phyloP scores from a whole-genome alignment of 345 rosid species.

The Brassica carinata region DNA sequence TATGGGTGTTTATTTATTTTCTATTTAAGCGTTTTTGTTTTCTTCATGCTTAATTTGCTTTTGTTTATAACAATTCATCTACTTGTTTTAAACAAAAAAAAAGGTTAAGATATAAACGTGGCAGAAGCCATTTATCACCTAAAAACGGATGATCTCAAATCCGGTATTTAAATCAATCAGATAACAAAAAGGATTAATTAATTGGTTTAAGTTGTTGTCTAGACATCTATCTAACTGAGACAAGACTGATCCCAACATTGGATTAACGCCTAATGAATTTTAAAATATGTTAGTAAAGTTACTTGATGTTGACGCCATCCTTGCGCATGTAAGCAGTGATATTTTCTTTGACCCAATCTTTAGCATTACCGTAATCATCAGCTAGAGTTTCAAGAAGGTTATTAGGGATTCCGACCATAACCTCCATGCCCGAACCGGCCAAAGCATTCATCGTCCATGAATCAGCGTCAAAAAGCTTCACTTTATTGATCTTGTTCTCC shows the following conservation, averaged over 20 bases:
- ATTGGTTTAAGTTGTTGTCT: not conserved
- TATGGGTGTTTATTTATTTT: not conserved
- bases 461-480: slow-evolving; percentile 83
- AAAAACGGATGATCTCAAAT: not conserved
- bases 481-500: slow-evolving; percentile 66
- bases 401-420: slow-evolving; percentile 86
- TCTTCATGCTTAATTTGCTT: too few relatives aligned
- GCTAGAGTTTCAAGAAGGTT: slow-evolving; percentile 49
- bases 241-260: not conserved
- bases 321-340: slow-evolving; percentile 49
- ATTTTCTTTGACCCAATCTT: slow-evolving; percentile 76
- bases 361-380: slow-evolving; percentile 43
- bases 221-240: not conserved
- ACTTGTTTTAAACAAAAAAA: not conserved
- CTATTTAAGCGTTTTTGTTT: not conserved
- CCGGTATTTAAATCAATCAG: not conserved
- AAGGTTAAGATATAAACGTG: not conserved
- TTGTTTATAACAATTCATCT: not conserved
- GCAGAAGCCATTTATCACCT: not conserved
- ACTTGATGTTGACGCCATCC: slow-evolving; percentile 73
- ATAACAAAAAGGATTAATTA: not conserved
- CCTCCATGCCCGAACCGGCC: slow-evolving; percentile 62
- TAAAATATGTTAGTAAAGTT: not conserved
- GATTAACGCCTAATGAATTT: not conserved
- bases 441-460: slow-evolving; percentile 53